phyloP scores from a whole-genome alignment of 2,329 filamentous ascomycete genomes.

The Triangularia verruculosa region DNA sequence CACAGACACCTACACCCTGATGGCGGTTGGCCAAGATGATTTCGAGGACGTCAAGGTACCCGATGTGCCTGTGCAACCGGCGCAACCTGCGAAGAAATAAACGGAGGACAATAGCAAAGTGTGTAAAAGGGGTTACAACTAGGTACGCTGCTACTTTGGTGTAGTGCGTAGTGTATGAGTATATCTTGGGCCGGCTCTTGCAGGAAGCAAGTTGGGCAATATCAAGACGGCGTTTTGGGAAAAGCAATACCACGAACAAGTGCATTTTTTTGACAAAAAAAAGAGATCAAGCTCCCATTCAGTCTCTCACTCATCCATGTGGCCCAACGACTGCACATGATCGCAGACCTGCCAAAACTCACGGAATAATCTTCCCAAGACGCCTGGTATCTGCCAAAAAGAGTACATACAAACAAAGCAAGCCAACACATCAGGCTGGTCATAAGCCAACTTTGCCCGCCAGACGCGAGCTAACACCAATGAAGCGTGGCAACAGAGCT shows the following conservation, averaged over 20 bases:
- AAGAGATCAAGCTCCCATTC: not conserved
- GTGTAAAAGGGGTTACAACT: not conserved
- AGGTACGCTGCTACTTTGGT: not conserved
- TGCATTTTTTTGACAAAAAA: slow-evolving; percentile 3
- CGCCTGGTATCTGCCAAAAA: slow-evolving; percentile 3
- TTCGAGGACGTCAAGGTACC: slow-evolving; percentile 95
- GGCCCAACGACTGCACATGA: not conserved
- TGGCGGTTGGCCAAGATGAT: slow-evolving; percentile 89
- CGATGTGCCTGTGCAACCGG: slow-evolving; percentile 52
- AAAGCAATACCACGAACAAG: not conserved
- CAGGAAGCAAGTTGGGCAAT: slow-evolving; percentile 1
- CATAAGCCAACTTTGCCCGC: slow-evolving; percentile 4
- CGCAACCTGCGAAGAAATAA: slow-evolving; percentile 33
- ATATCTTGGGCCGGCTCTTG: not conserved
- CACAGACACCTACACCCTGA: slow-evolving; percentile 63
- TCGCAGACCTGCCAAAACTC: not conserved
- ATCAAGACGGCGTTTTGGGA: slow-evolving; percentile 15
- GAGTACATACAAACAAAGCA: not conserved
- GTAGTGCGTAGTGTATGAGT: not conserved
- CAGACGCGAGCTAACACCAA: not conserved
- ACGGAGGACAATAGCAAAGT: not conserved
- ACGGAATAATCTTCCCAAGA: not conserved
- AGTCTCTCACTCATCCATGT: not conserved
- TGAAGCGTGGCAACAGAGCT: not conserved
- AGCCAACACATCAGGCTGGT: not conserved